Evolutionary conservation across 116 monocot species (phyloP), one percentile per base, ranked within the genome.

Genomic region (Phalaenopsis hybrid): DNA sequence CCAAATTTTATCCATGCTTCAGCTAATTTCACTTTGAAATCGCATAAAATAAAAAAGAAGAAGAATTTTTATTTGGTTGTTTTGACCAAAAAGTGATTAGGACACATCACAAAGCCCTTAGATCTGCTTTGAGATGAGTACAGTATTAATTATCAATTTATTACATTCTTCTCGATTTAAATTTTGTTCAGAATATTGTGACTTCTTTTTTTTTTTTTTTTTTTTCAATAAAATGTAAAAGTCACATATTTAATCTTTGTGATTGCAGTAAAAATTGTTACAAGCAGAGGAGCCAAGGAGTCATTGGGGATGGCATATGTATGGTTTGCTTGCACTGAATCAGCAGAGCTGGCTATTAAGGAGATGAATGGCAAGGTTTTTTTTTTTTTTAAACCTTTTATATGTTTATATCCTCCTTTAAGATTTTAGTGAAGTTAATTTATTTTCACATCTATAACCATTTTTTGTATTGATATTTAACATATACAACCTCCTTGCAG

Each of bases 321-420:
- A 57, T 92, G 92, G 92, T 92, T 88, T 85, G 68, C 75, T 63
- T 52, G 63, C 57, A 84, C 87, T 84, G 83, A 89, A 58, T 86
- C 85, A 57, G 87, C 92, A 28, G 43, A 57, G 6, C 58, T 74
- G 75, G 85, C 92, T 34, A 81, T 82, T 25, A 85, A 84, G 80
- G 85, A 92, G 79, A 90, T 90, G 90, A 82, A 92, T 88, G 90
- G 92, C 74, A 90, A 90, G 92, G 92, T 92, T 57, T 37, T 44
- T 57, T 65, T 65, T 58, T 1, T 41, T 58, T 10, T 48, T 48
- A 1, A 20, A 21, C 10, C 6, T 75, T 75, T 46, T 73, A 31
- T 83, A 7, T 55, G 13, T 76, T 63, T 43, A 7, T 16, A 58
- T 65, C 41, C 43, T 7, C 33, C 10, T 61, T 74, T 44, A 74